Conservation (phyloP, 225 moss, liverwort and hornwort genomes). For the Physcomitrium patens region DNA sequence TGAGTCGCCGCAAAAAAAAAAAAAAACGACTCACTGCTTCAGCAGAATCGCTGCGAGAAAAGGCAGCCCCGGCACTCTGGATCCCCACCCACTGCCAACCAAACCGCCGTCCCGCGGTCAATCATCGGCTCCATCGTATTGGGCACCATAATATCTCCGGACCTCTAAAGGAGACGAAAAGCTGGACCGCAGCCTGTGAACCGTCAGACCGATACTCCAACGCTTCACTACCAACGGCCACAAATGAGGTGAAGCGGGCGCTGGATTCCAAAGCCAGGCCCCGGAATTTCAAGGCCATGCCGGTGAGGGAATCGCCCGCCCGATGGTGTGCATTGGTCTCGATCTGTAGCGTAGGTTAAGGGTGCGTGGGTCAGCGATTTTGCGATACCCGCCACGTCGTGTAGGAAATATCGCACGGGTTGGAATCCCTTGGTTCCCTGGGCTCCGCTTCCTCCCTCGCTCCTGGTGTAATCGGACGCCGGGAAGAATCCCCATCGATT, state of each 20-base stretch:
- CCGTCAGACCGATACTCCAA: not conserved
- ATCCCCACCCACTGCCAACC: too few species aligned
- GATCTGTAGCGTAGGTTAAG: not conserved
- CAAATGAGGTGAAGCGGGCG: not conserved
- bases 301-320: constrained; percentile 7
- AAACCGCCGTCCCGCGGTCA: too few species aligned
- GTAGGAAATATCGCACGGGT: not conserved
- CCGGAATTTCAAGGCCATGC: not conserved
- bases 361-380: too few species aligned
- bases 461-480: not conserved
- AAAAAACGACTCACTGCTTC: too few species aligned
- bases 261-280: not conserved
- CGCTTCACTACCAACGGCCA: constrained; percentile 17
- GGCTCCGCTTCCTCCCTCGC: not conserved
- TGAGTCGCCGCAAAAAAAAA: too few species aligned
- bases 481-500: constrained; percentile 39
- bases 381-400: constrained; percentile 6
- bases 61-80: too few species aligned
- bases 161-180: not conserved
- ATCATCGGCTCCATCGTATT: constrained; percentile 16
- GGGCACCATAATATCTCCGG: constrained; percentile 10
- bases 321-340: not conserved
- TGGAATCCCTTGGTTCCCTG: constrained; percentile 30
- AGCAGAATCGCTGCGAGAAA: too few species aligned
- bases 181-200: not conserved